Conservation (phyloP, 2,329 filamentous ascomycete genomes). For the Scolecobasidium constrictum region DNA sequence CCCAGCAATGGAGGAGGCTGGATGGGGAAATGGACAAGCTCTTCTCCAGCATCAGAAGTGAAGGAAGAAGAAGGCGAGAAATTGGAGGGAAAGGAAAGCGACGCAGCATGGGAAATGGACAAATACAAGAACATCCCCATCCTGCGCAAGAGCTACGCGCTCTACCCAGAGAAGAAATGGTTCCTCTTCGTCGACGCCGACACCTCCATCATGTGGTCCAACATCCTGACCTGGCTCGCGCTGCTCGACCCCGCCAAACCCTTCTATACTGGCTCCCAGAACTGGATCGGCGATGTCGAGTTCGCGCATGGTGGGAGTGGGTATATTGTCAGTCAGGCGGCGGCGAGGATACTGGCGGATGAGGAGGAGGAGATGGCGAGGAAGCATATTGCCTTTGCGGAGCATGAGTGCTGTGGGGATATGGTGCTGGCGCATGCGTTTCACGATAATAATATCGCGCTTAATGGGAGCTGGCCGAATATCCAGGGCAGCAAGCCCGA, state of each 20-base stretch:
- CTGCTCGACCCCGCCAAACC: conserved; percentile 37
- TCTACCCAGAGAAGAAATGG: conserved; percentile 41
- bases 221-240: conserved; percentile 42
- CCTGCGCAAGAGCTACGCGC: conserved; percentile 22
- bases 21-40: not conserved
- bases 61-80: conserved; percentile 12
- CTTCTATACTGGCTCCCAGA: conserved; percentile 44
- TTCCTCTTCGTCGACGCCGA: conserved; percentile 50
- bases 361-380: conserved; percentile 22
- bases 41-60: not conserved
- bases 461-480: conserved; percentile 28
- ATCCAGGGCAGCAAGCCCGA: conserved; percentile 32
- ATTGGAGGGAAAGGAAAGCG: not conserved
- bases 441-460: conserved; percentile 22
- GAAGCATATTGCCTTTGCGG: not conserved
- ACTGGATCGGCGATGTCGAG: conserved; percentile 37
- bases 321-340: conserved; percentile 40
- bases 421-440: conserved; percentile 23
- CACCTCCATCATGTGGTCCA: conserved; percentile 44
- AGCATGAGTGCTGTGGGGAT: conserved; percentile 27
- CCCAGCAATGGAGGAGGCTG: not conserved
- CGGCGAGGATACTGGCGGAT: conserved; percentile 28
- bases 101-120: conserved; percentile 18
- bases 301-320: conserved; percentile 45
- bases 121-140: conserved; percentile 29